phyloP scores from a whole-genome alignment of 495 filamentous ascomycete species.

The Evernia prunastri region DNA sequence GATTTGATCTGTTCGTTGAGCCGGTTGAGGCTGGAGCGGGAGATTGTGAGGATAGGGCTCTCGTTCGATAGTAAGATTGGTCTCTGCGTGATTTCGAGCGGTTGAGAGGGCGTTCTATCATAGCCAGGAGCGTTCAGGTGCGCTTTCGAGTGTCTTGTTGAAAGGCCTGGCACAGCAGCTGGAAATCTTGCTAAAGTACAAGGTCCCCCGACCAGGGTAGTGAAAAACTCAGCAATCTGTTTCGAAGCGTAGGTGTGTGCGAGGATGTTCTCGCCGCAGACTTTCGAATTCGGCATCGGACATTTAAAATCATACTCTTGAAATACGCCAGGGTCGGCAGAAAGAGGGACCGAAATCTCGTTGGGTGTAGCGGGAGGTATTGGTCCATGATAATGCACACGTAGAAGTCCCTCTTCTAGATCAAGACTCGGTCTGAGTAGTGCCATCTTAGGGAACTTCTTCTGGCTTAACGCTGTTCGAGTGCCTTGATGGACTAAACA shows the following conservation, averaged over 20 bases:
- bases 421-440: conserved; percentile 60
- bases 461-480: conserved; percentile 65
- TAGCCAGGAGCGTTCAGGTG: conserved; percentile 11
- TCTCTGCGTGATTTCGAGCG: conserved; percentile 32
- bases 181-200: conserved; percentile 70
- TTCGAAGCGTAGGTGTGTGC: conserved; percentile 52
- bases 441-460: conserved; percentile 65
- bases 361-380: conserved; percentile 11
- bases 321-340: conserved; percentile 48
- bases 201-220: conserved; percentile 53
- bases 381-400: conserved; percentile 25
- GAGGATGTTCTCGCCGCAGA: conserved; percentile 65
- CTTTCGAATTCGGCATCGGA: conserved; percentile 38
- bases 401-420: conserved; percentile 47
- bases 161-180: conserved; percentile 34
- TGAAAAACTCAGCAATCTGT: conserved; percentile 59
- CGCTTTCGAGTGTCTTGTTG: conserved; percentile 56
- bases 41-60: conserved; percentile 81
- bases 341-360: conserved; percentile 52
- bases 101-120: conserved; percentile 33
- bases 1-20: conserved; percentile 37
- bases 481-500: conserved; percentile 72
- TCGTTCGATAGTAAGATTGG: conserved; percentile 85
- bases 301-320: conserved; percentile 11
- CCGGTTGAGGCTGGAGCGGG: conserved; percentile 66